Conservation (phyloP, 352 stramenopile species). For the Lagenidium sp. region DNA sequence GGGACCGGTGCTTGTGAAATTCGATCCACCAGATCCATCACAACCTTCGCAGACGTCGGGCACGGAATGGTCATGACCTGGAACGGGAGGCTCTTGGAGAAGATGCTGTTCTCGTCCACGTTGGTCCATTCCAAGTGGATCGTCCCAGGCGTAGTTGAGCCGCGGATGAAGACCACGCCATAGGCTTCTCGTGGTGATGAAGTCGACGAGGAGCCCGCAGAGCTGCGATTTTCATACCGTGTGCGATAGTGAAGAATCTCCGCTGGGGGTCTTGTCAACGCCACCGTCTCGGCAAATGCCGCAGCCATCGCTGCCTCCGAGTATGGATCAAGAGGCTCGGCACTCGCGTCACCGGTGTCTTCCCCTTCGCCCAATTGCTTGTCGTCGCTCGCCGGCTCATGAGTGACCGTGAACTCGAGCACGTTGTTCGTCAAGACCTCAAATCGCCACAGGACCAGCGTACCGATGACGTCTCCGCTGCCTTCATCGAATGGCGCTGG, state of each 20-base stretch:
- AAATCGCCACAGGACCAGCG: constrained; percentile 30
- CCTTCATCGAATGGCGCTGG: background rate
- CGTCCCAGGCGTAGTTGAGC: too few relatives aligned
- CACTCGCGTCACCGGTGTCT: background rate
- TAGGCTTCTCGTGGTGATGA: background rate
- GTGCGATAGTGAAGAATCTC: constrained; percentile 16
- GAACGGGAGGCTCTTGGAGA: constrained; percentile 32
- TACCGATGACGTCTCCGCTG: background rate
- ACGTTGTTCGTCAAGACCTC: constrained; percentile 18
- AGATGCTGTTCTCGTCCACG: constrained; percentile 24
- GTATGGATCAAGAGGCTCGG: constrained; percentile 7
- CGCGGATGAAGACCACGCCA: constrained; percentile 17
- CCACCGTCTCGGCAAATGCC: constrained; percentile 23
- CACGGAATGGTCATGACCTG: too few relatives aligned
- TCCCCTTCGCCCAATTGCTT: too few relatives aligned
- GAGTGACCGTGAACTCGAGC: constrained; percentile 18
- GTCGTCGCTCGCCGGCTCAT: background rate
- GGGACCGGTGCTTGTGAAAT: too few relatives aligned
- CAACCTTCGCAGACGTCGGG: too few relatives aligned
- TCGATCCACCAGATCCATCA: too few relatives aligned
- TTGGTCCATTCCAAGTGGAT: constrained; percentile 50
- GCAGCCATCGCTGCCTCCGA: constrained; percentile 4
- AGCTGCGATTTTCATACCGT: constrained; percentile 1
- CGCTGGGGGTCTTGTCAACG: too few relatives aligned
- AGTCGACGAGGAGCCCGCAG: constrained; percentile 21